Evolutionary conservation across 2,329 filamentous ascomycete genomes (phyloP), one percentile per base, ranked within the genome.

Genomic region (Thielaviopsis euricoi): DNA sequence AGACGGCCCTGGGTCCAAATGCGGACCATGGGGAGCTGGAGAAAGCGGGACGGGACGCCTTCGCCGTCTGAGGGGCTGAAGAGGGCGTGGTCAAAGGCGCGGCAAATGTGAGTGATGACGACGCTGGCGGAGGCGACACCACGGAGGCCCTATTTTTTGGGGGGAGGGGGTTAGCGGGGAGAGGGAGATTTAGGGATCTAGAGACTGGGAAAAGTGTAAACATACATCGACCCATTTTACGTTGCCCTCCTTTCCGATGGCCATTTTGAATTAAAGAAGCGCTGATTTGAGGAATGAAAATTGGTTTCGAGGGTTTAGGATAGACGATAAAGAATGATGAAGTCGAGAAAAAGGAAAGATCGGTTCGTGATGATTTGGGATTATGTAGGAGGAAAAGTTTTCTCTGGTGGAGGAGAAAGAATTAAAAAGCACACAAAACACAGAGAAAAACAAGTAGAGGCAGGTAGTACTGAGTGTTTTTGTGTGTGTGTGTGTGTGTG

Each of bases 211-310:
- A 55, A 52, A 10, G 52, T 40, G 51, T 59, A 52, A 37, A 73
- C 76, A 67, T 70, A 80, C 77, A 72, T 80, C 77, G 48, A 80
- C 77, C 77, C 77, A 80, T 70, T 80, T 80, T 22, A 81, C 77
- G 61, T 77, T 77, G 61, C 71, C 69, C 65, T 74, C 71, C 59
- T 67, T 71, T 52, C 71, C 71, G 56, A 73, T 71, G 25, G 71
- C 67, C 71, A 74, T 74, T 33, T 12, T 37, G n/a, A 7, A 56
- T 26, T 43, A 4, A 9, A 26, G 29, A 19, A 17, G 13, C 19
- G 25, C 19, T 17, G n/a, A n/a, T n/a, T n/a, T n/a, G n/a, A n/a
- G n/a, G n/a, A n/a, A n/a, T n/a, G 4, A 26, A 9, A 26, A 9
- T 26, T 26, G 25, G 9, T 4, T 26, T 26, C 4, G 25, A 9